phyloP scores from a whole-genome alignment of 2,329 filamentous ascomycete genomes.

The Zopfia rhizophila region DNA sequence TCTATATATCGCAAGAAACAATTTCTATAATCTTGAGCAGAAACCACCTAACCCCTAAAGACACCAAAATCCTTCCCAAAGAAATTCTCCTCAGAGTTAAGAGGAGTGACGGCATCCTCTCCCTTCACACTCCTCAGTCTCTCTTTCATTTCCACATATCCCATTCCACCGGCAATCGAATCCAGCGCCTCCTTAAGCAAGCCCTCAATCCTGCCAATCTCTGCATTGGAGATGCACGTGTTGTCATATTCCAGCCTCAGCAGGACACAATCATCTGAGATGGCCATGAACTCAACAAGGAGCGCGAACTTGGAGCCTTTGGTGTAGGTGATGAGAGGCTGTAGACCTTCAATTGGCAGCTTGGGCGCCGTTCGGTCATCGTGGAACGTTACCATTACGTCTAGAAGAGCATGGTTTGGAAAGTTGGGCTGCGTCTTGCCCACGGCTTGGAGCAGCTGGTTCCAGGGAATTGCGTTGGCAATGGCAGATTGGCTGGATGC shows the following conservation, averaged over 20 bases:
- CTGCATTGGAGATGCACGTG: not conserved
- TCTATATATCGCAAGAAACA: too few relatives aligned
- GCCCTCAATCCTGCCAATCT: constrained; percentile 2
- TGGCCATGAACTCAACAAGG: constrained; percentile 29
- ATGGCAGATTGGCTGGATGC: constrained; percentile 35
- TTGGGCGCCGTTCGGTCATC: constrained; percentile 14
- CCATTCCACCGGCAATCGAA: not conserved
- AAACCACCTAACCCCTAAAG: too few relatives aligned
- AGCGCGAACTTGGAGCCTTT: constrained; percentile 33
- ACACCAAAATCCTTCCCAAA: constrained; percentile 2
- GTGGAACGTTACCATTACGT: constrained; percentile 39
- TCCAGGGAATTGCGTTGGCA: constrained; percentile 43
- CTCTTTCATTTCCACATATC: constrained; percentile 2
- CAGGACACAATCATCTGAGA: constrained; percentile 7
- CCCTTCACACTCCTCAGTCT: constrained; percentile 3
- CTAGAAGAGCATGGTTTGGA: constrained; percentile 19
- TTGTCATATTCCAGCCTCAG: constrained; percentile 21
- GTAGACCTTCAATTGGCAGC: constrained; percentile 23
- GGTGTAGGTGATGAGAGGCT: constrained; percentile 14
- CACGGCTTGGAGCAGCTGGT: constrained; percentile 37
- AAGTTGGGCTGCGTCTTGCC: constrained; percentile 4
- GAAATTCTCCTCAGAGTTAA: not conserved
- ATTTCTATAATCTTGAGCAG: too few relatives aligned
- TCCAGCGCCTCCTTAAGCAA: constrained; percentile 1
- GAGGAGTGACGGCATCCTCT: not conserved